Percentiles rank a stretch among this genome's conserved stretches.
Evolutionary conservation across 768 basidiomycete genomes (phyloP).

Genomic region (Dacryopinax spathularia): DNA sequence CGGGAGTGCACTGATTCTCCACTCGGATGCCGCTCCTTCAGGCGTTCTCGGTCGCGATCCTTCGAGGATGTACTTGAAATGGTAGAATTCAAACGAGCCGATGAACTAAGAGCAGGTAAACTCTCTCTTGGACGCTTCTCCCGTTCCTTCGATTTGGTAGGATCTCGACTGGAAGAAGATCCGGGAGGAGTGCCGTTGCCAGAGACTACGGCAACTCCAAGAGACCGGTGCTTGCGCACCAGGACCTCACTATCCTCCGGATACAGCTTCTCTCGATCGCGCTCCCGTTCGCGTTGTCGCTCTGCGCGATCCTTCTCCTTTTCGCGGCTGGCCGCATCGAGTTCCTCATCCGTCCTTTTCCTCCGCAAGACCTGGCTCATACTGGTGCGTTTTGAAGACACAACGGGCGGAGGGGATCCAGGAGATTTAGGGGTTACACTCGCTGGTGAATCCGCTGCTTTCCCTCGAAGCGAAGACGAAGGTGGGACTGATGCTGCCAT

Average conservation of each 20-base stretch:
- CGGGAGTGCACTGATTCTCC: constrained; percentile 1
- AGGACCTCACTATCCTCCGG: constrained; percentile 29
- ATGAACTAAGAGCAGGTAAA: background rate
- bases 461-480: background rate
- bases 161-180: background rate
- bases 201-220: constrained; percentile 36
- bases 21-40: constrained; percentile 6
- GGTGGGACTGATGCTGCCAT: background rate
- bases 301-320: constrained; percentile 3
- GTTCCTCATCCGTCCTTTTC: background rate
- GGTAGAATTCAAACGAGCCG: background rate
- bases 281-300: background rate
- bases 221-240: constrained; percentile 55
- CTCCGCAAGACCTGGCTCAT: background rate
- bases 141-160: constrained; percentile 8
- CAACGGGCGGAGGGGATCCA: background rate
- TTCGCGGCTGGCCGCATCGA: background rate
- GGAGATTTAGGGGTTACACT: background rate
- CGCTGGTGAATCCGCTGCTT: background rate
- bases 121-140: constrained; percentile 10
- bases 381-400: background rate
- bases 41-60: constrained; percentile 4
- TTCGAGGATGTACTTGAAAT: background rate
- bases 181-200: background rate
- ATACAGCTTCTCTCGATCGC: background rate